These are phyloP conservation scores for Moniliophthora roreri DNA, from an alignment of 1,284 basidiomycete species.

Conservation along the genomic window DNA sequence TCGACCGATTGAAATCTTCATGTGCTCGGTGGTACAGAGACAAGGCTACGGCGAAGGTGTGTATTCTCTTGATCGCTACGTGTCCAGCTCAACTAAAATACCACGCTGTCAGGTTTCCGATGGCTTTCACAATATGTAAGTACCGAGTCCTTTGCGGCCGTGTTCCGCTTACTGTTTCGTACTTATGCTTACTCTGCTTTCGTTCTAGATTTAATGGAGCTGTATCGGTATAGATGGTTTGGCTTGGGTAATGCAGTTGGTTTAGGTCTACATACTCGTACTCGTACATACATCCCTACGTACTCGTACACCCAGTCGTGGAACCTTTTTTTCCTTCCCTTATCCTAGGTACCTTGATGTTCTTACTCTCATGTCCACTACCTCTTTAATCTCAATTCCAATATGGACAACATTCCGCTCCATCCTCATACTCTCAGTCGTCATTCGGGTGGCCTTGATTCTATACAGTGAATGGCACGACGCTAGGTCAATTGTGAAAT, in stretches of 20 bases:
- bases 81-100: conserved; percentile 11
- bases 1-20: conserved; percentile 98
- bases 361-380: conserved; percentile 9
- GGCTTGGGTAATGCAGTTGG: background rate
- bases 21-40: conserved; percentile 99
- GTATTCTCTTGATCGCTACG: conserved; percentile 15
- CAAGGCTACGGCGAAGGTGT: conserved; percentile 97
- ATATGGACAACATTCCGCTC: conserved; percentile 43
- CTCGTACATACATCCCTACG: background rate
- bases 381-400: conserved; percentile 12
- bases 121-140: conserved; percentile 18
- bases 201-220: conserved; percentile 11
- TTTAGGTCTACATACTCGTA: background rate
- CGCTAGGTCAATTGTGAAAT: conserved; percentile 80
- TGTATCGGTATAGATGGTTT: background rate
- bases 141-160: background rate
- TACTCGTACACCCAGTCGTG: background rate
- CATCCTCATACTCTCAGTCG: conserved; percentile 52
- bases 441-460: conserved; percentile 71
- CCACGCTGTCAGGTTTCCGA: conserved; percentile 12
- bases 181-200: conserved; percentile 1
- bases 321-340: conserved; percentile 1
- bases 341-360: too few species aligned
- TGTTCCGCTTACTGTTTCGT: too few species aligned
- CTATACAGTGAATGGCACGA: conserved; percentile 91